A percentile compares a stretch with the other conserved stretches of the same genome.
Evolutionary conservation across 768 basidiomycete species (phyloP).

Genomic region (Sutorius australiensis): DNA sequence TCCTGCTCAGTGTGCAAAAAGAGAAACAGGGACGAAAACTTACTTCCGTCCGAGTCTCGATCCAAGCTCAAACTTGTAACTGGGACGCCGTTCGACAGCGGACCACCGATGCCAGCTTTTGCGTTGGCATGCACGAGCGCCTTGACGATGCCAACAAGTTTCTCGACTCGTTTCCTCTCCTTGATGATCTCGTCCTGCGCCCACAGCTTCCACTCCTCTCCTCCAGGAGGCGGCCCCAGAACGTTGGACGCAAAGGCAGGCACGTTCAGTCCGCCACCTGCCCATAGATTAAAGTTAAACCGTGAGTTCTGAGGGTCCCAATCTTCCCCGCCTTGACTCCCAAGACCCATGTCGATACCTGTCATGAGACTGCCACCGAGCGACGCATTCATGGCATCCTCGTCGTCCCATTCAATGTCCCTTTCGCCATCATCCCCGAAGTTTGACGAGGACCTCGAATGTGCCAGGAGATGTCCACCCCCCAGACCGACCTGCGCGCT

Average conservation of each 20-base stretch:
- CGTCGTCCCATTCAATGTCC: constrained; percentile 30
- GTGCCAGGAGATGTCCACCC: constrained; percentile 16
- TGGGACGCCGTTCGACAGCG: background rate
- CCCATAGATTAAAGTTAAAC: constrained; percentile 14
- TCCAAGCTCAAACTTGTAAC: background rate
- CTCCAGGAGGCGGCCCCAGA: constrained; percentile 2
- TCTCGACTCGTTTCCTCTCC: constrained; percentile 61
- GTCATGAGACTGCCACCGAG: constrained; percentile 2
- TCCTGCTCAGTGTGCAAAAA: constrained; percentile 2
- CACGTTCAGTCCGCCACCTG: constrained; percentile 10
- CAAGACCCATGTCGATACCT: constrained; percentile 13
- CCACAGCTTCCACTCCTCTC: constrained; percentile 30
- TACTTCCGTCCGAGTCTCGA: constrained; percentile 15
- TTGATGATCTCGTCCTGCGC: constrained; percentile 41
- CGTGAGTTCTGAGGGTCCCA: constrained; percentile 22
- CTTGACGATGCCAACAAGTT: constrained; percentile 54
- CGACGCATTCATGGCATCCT: constrained; percentile 17
- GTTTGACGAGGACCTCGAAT: constrained; percentile 29
- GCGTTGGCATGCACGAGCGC: constrained; percentile 60
- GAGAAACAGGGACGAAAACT: background rate
- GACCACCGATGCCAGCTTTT: constrained; percentile 29
- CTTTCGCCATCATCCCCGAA: constrained; percentile 26
- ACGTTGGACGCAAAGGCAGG: constrained; percentile 11
- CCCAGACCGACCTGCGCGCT: constrained; percentile 9
- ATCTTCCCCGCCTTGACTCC: constrained; percentile 20